Base-by-base conservation (phyloP, 2,329 filamentous ascomycete species). In the Fusarium newnesense region DNA sequence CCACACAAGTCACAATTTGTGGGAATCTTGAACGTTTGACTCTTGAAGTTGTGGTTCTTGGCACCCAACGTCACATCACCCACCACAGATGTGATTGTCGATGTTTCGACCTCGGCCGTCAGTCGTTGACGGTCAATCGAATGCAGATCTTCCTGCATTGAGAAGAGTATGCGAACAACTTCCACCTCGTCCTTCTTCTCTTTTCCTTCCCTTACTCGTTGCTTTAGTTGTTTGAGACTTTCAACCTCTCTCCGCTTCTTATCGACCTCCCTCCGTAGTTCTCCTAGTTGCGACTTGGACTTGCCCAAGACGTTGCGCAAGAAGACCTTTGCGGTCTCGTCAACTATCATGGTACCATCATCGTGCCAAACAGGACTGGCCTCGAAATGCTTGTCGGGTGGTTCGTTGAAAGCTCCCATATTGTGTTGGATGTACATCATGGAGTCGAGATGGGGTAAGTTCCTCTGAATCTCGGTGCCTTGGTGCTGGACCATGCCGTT, bases 341-440 rank as follows among this genome's bases (percentile, higher is more conserved):
- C 95, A 2, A 92, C 90, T 11, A 96, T 88, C 89, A 99, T 97
- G 28, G 88, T 84, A 66, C 93, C 93, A 77, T 98, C 95, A 77
- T 99, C 97, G 78, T 98, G 93, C 96, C 97, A 99, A 34, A 99
- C 93, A 1, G 96, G 96, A 80, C 95, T 97, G 2, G 96, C 93
- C 81, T 99, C 96, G 77, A 99, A 99, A 16, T 85, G 86, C 82
- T 96, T 93, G 82, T 98, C 93, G 2, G 89, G 78, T 2, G 96
- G 96, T 79, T 98, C 96, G 78, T 94, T 91, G 87, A 94, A 97
- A 58, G 88, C 85, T 30, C 90, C 89, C 76, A 93, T 91, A 79
- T 99, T 99, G 85, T 99, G 96, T 70, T 93, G 92, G 64, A 97
- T 91, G 82, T 98, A 99, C 96, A 99, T 99, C 88, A 97, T 94